phyloP scores from a whole-genome alignment of 2,329 filamentous ascomycete genomes.

The Phialophora expanda region DNA sequence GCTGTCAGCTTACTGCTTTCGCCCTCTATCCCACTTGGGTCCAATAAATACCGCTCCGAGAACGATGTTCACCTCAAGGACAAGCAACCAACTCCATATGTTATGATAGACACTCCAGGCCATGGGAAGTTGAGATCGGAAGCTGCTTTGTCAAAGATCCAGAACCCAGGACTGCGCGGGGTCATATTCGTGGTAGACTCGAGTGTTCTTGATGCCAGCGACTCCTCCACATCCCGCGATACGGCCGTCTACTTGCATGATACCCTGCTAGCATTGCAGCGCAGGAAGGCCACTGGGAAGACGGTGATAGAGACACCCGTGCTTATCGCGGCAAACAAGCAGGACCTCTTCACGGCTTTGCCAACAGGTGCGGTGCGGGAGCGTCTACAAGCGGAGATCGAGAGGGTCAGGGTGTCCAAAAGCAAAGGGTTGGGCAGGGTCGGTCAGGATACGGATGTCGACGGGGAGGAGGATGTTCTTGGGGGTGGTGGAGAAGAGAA shows the following conservation, averaged over 20 bases:
- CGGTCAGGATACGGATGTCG: slow-evolving; percentile 50
- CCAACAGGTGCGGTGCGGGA: slow-evolving; percentile 76
- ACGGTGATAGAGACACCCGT: slow-evolving; percentile 69
- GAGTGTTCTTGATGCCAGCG: slow-evolving; percentile 60
- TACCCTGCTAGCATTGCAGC: slow-evolving; percentile 80
- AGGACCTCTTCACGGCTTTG: slow-evolving; percentile 91
- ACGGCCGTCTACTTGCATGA: slow-evolving; percentile 88
- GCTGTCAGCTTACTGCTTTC: slow-evolving; percentile 63
- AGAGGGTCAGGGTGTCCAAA: slow-evolving; percentile 74
- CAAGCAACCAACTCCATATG: slow-evolving; percentile 47
- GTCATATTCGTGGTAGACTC: slow-evolving; percentile 91
- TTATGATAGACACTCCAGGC: slow-evolving; percentile 77
- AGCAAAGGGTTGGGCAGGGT: slow-evolving; percentile 70
- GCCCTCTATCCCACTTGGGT: slow-evolving; percentile 57
- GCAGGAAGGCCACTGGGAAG: slow-evolving; percentile 57
- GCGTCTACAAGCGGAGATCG: slow-evolving; percentile 79
- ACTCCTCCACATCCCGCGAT: slow-evolving; percentile 63
- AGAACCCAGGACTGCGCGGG: slow-evolving; percentile 61
- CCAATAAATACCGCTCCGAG: slow-evolving; percentile 67
- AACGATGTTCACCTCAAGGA: slow-evolving; percentile 70
- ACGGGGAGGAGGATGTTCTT: slow-evolving; percentile 80
- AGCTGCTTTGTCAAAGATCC: slow-evolving; percentile 61
- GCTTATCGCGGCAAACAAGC: slow-evolving; percentile 90
- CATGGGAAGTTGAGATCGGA: slow-evolving; percentile 88
- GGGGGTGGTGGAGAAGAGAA: slow-evolving; percentile 77